Evolutionary conservation across 2,329 filamentous ascomycete species (phyloP), one percentile per base, ranked within the genome.

Genomic region (Talaromyces albobiverticillius): DNA sequence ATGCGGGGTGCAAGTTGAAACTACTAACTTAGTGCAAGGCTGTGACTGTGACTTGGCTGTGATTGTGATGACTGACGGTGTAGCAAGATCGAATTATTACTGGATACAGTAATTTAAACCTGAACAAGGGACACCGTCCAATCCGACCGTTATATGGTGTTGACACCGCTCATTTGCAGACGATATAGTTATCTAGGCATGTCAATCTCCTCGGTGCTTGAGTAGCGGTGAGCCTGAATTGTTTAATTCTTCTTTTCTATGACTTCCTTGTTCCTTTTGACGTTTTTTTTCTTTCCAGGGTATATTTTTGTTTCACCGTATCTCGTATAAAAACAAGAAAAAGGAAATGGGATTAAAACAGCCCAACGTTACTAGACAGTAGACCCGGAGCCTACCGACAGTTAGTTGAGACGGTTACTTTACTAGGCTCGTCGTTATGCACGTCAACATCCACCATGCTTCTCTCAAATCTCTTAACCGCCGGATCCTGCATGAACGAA

Each of bases 381-480:
- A 23, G 38, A 16, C 7, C 50, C 50, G 50, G 50, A 46, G 50
- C 31, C 41, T 36, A 29, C 50, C 50, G 50, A 52, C 34, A 46
- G 50, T 29, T 40, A 32, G 36, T 22, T 40, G 18, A 40, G 11
- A 4, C 10, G 10, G 14, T 14, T 46, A 34, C 5, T 29, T 22
- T 23, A 31, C 7, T 36, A 22, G 41, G 38, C n/a, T 51, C 26
- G 18, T 16, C 16, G 49, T 45, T 20, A 46, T 52, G 50, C 42
- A 52, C 42, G 50, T 52, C 50, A 52, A 46, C 22, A 45, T n/a
- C 23, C 18, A 51, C 38, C 38, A 41, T 34, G 46, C 46, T 49
- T 18, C 11, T 16, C 29, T 34, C 29, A 34, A 50, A 34, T 42
- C 40, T 51, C 18, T 16, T 38, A 52, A 46, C 50, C 48, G 48